Base-by-base conservation (phyloP, 2,329 filamentous ascomycete genomes). In the Graphilbum sp. region DNA sequence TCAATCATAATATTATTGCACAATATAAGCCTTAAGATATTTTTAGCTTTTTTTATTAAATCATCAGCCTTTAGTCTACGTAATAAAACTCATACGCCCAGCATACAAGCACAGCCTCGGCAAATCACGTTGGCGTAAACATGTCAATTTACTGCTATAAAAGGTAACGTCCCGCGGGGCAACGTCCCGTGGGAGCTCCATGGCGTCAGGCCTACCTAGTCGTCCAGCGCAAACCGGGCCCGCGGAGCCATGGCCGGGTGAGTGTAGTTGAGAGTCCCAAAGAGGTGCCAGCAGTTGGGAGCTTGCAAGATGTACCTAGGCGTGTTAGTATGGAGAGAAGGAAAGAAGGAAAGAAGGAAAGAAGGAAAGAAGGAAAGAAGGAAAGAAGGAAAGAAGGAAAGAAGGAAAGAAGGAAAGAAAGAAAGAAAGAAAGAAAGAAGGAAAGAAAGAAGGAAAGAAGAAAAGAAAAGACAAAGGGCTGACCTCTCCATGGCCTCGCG, bases 271-370 rank as follows among this genome's bases (percentile, higher is more conserved):
- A 52, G 46, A 20, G 21, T 38, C 40, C 52, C 59, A 55, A 83
- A 84, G 45, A 79, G 67, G 53, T 83, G 77, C 79, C 79, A 85
- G 54, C 75, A 81, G 50, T 80, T 80, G 5, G 79, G 79, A 11
- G 77, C 73, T 54, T 82, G 76, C 20, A 85, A 60, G 39, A 84
- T 83, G 49, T 84, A 84, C 49, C 69, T 44, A 38, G 24, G 16
- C 2, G 3, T 21, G 31, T 38, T 19, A 38, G 36, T 5, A 12
- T 13, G 11, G 15, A 10, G 7, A 23, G 17, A 10, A 41, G 32
- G 2, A 17, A 23, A 5, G 10, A 24, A 33, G 7, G n/a, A 3
- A 2, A 15, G 32, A 21, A 5, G 29, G 5, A 19, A 5, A 2
- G 35, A 13, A 2, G 20, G 10, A 19, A 33, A 10, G 18, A 6